These are phyloP conservation scores for Aspergillus pseudoterreus DNA, from an alignment of 2,329 filamentous ascomycete genomes.

Conservation along the genomic window DNA sequence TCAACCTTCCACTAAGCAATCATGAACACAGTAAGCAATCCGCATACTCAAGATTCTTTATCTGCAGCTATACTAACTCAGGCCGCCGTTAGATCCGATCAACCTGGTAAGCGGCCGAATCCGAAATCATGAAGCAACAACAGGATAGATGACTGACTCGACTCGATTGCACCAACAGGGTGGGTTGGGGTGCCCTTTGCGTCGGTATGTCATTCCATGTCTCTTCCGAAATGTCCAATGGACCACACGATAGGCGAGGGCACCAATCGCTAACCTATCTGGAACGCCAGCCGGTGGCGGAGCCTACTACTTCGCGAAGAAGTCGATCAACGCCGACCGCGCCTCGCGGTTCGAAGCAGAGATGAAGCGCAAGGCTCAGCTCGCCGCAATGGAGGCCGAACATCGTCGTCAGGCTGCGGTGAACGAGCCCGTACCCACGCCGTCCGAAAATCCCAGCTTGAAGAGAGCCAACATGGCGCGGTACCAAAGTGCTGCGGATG, in stretches of 20 bases:
- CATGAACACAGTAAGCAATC: slow-evolving; percentile 52
- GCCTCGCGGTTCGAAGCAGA: slow-evolving; percentile 66
- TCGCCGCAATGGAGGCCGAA: slow-evolving; percentile 33
- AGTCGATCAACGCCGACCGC: slow-evolving; percentile 87
- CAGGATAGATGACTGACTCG: slow-evolving; percentile 6
- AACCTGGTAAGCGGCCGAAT: slow-evolving; percentile 49
- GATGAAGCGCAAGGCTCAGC: slow-evolving; percentile 54
- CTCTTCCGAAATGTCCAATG: not conserved
- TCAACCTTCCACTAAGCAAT: slow-evolving; percentile 9
- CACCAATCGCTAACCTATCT: not conserved
- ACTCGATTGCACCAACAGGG: slow-evolving; percentile 52
- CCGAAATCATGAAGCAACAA: not conserved
- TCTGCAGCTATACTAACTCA: not conserved
- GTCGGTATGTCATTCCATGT: slow-evolving; percentile 55
- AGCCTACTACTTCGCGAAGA: slow-evolving; percentile 95
- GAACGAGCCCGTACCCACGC: slow-evolving; percentile 13
- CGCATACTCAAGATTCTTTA: not conserved
- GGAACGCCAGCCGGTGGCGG: slow-evolving; percentile 69
- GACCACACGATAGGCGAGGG: not conserved
- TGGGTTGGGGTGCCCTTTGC: slow-evolving; percentile 88
- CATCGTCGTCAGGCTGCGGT: slow-evolving; percentile 28
- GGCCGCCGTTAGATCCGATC: slow-evolving; percentile 49
- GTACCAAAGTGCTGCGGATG: slow-evolving; percentile 31
- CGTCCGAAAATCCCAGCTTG: slow-evolving; percentile 26
- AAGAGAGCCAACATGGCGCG: slow-evolving; percentile 32